Evolutionary conservation across 2,329 filamentous ascomycete species (phyloP).

Genomic region (Exserohilum turcica): DNA sequence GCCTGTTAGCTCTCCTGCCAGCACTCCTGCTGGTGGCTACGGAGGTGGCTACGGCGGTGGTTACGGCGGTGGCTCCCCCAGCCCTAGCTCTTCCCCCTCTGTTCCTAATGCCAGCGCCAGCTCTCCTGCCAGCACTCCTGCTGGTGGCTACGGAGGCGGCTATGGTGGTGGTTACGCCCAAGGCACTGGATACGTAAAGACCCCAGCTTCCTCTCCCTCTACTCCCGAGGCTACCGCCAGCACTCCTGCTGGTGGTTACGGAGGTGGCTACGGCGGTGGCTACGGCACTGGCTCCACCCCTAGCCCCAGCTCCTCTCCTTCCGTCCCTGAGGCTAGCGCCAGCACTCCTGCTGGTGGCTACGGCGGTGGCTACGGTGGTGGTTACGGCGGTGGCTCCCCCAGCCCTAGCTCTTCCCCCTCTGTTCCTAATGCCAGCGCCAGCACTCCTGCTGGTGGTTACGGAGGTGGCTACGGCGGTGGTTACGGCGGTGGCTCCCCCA

Average conservation of each 20-base stretch:
- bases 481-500: neutral
- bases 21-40: neutral
- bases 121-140: constrained; percentile 7
- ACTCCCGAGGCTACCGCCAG: constrained; percentile 8
- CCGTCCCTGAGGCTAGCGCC: constrained; percentile 7
- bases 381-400: constrained; percentile 12
- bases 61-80: too few relatives aligned
- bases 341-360: constrained; percentile 8
- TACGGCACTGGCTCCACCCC: neutral
- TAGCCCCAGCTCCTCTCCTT: neutral
- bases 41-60: neutral
- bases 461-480: constrained; percentile 11
- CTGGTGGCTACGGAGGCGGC: constrained; percentile 14
- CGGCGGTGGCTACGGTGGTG: constrained; percentile 1
- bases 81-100: neutral
- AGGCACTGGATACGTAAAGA: neutral
- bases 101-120: neutral
- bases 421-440: neutral
- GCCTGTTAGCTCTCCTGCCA: too few relatives aligned
- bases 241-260: too few relatives aligned
- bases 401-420: too few relatives aligned
- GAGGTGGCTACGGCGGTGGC: neutral
- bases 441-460: neutral
- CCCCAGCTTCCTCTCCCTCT: neutral
- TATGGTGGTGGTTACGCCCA: neutral